Evolutionary conservation across 2,329 filamentous ascomycete genomes (phyloP), one percentile per base, ranked within the genome.

Genomic region (Penicillium freii): DNA sequence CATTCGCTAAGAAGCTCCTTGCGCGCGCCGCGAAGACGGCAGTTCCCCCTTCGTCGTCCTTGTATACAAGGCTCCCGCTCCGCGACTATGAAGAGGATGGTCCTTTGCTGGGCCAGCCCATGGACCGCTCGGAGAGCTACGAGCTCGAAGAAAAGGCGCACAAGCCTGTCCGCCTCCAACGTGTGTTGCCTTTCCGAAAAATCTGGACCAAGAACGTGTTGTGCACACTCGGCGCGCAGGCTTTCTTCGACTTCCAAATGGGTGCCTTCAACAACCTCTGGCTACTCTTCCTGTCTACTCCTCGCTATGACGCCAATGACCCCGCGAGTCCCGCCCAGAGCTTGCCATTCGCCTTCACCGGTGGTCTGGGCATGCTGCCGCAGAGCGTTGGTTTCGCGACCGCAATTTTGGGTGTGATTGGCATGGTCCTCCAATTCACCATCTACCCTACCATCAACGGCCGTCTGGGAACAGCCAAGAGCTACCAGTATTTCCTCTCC

Each of bases 271-370:
- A 90, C 69, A 86, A 87, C 19, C 81, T 92, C 23, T 91, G 88
- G 87, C 86, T 89, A 49, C 82, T 91, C 46, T 92, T 92, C 75
- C 82, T 92, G 44, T 91, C 89, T 1, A 90, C 88, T 0, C 86
- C 88, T 0, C 86, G 87, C 8, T 85, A 74, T 54, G 72, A 75
- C 42, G 39, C 68, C 15, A 67, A 70, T 44, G 72, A 75, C 75
- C 74, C 78, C 11, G 64, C 69, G 15, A 69, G 69, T 21, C 69
- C 78, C 61, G 75, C 81, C 53, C 76, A 66, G 59, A 73, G 50
- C 57, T 75, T 84, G 1, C 85, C 86, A 0, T 77, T 78, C 58
- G 63, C 81, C 62, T 91, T 89, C 68, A 84, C 83, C 0, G 89
- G 90, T 21, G 90, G 90, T 10, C 78, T 93, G 2, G 88, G 88